A percentile compares a stretch with the other conserved stretches of the same genome.
These are phyloP conservation scores for Paraphaeosphaeria sporulosa DNA, from an alignment of 2,329 filamentous ascomycete genomes.

Conservation along the genomic window DNA sequence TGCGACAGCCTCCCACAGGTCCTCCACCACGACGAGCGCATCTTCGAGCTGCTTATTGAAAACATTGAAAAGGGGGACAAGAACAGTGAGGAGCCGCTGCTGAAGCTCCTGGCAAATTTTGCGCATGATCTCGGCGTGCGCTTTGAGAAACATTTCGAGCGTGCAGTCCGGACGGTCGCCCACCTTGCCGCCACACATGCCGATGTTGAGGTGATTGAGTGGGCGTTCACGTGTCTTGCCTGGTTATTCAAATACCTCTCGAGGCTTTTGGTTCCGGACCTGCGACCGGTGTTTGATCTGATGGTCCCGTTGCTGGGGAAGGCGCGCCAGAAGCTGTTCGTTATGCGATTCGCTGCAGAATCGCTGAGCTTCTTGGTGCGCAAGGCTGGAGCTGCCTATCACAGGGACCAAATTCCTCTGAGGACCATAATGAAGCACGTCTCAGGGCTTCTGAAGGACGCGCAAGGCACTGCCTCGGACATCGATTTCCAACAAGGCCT, in stretches of 20 bases:
- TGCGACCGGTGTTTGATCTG: constrained; percentile 83
- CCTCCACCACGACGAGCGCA: constrained; percentile 85
- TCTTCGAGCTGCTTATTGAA: constrained; percentile 77
- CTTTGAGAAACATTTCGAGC: constrained; percentile 88
- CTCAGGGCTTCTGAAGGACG: constrained; percentile 69
- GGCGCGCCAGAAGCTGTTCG: constrained; percentile 81
- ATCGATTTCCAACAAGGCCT: constrained; percentile 82
- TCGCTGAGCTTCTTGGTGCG: constrained; percentile 92
- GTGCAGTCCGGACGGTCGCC: constrained; percentile 76
- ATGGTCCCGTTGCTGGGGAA: constrained; percentile 86
- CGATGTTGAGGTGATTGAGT: constrained; percentile 91
- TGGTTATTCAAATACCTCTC: constrained; percentile 98
- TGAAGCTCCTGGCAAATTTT: constrained; percentile 89
- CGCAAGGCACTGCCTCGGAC: constrained; percentile 64
- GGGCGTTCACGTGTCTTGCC: constrained; percentile 92
- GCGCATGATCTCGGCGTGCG: constrained; percentile 88
- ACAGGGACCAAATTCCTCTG: constrained; percentile 74
- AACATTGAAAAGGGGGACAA: constrained; percentile 81
- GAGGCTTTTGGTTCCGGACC: constrained; percentile 81
- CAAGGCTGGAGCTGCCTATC: constrained; percentile 81
- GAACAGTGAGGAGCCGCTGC: constrained; percentile 81
- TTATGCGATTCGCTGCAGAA: constrained; percentile 91
- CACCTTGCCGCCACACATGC: constrained; percentile 79
- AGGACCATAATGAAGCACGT: constrained; percentile 75
- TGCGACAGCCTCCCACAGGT: constrained; percentile 93